Evolutionary conservation across 73 alveolate genomes (phyloP).

Genomic region (Tetrahymena thermophila): DNA sequence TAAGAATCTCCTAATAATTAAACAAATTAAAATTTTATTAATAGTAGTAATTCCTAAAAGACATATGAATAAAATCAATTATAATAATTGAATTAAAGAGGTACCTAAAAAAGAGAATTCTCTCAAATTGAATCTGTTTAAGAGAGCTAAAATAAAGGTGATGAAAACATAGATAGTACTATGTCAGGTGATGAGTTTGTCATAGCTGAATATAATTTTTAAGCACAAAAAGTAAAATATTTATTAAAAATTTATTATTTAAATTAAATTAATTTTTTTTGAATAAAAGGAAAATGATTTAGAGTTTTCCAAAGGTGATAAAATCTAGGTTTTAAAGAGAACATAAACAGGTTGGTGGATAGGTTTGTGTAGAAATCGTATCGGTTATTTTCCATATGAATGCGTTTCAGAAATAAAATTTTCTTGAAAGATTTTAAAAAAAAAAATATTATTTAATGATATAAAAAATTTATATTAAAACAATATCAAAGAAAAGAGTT

Average conservation of each 20-base stretch:
- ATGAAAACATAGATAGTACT: background rate
- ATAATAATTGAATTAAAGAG: background rate
- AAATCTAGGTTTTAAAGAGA: background rate
- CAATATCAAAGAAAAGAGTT: background rate
- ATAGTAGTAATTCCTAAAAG: too few relatives aligned
- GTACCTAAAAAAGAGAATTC: background rate
- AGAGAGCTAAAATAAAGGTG: background rate
- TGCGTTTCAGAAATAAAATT: background rate
- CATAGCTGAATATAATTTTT: background rate
- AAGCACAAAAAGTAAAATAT: background rate
- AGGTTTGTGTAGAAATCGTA: background rate
- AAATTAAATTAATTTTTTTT: background rate
- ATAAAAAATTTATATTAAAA: too few relatives aligned
- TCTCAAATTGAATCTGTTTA: background rate
- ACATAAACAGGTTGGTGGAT: background rate
- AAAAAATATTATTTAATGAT: too few relatives aligned
- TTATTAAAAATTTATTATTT: background rate
- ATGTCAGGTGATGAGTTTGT: background rate
- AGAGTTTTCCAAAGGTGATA: background rate
- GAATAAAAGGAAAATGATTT: background rate
- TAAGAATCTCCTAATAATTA: background rate
- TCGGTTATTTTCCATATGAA: background rate
- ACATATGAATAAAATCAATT: too few relatives aligned
- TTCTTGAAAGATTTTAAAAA: background rate
- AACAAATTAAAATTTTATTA: background rate